Evolutionary conservation across 176 grass and related monocot species (phyloP), one percentile per base, ranked within the genome.

Genomic region (Pontederia crassipes): DNA sequence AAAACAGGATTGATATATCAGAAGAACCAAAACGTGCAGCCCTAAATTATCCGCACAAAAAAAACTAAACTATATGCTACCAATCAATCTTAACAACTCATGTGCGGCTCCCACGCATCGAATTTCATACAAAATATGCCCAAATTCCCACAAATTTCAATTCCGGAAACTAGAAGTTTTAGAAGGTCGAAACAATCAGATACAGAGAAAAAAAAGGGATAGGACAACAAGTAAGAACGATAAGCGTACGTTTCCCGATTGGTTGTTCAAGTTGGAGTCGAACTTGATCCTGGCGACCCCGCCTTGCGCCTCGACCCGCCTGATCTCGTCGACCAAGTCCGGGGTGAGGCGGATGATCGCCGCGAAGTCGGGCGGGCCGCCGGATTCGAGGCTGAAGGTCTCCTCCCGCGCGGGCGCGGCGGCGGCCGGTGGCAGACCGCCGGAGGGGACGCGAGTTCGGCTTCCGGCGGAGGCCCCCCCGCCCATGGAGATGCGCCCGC

Each of bases 261-360:
- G 16, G 79, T 85, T 91, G 54, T 54, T 49, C 67, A 78, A 65
- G 54, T 85, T 83, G 50, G 82, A 63, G 72, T 85, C 84, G 65
- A 93, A 98, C 85, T 86, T 98, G 73, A 98, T 98, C 56, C 82
- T 79, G 10, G 88, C 94, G 24, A 62, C 73, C 45, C 77, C 75
- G 11, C 94, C 94, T 55, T 81, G 77, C n/a, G 83, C 81, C 88
- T 98, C 94, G 48, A 75, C 72, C 48, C 88, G 88, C 48, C 79
- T 86, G 79, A 98, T 98, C 85, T 98, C 94, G 70, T 98, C 94
- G 28, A 93, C 66, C 50, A 98, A 80, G 85, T 92, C 88, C 12
- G 88, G 94, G 55, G 80, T 83, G 8, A 98, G 79, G 74, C 75
- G 55, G 64, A 98, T 86, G 59, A 98, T 81, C 46, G 94, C 88